Evolutionary conservation across 768 basidiomycete species (phyloP), one percentile per base, ranked within the genome.

Genomic region (Chalciporus sphaerocephalus): DNA sequence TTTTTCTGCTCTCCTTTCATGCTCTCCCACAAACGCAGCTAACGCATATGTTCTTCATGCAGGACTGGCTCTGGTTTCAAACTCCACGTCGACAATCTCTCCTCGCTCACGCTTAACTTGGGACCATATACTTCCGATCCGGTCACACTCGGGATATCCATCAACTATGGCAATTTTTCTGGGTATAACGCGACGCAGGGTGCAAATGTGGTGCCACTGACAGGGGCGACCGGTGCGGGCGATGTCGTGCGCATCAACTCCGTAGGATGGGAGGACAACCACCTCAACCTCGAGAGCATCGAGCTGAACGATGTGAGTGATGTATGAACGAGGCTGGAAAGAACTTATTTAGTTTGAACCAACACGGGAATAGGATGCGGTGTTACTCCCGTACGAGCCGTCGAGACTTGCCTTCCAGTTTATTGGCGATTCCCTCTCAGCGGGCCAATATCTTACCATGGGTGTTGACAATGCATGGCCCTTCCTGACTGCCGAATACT

Each of bases 401-500:
- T 72, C 72, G 4, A 64, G 65, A 28, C 57, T 79, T 9, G 58
- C 64, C 1, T 78, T 81, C 49, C 76, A 79, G 51, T 79, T 79
- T 53, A 78, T 82, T 34, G 79, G 80, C 0, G 78, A 81, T 54
- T 79, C 79, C 2, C 58, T 79, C 6, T 79, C 79, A 13, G 74
- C 79, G 35, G 80, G 79, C 3, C 76, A 80, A 70, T 80, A 66
- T 48, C 65, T 79, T 5, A 70, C 71, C 5, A 54, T 70, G 44
- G 79, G 79, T 15, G 77, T 81, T 15, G 68, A 78, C 51, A 75
- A 78, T 57, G 78, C 76, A 2, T 81, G 79, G 78, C 73, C 75
- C 1, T 77, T 78, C 64, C 58, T 79, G 15, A 70, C 71, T 2
- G 71, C 74, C 3, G 75, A 79, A 45, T 47, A 56, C 28, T 79